Evolutionary conservation across 495 filamentous ascomycete species (phyloP), one percentile per base, ranked within the genome.

Genomic region (Penicillium goetzii): DNA sequence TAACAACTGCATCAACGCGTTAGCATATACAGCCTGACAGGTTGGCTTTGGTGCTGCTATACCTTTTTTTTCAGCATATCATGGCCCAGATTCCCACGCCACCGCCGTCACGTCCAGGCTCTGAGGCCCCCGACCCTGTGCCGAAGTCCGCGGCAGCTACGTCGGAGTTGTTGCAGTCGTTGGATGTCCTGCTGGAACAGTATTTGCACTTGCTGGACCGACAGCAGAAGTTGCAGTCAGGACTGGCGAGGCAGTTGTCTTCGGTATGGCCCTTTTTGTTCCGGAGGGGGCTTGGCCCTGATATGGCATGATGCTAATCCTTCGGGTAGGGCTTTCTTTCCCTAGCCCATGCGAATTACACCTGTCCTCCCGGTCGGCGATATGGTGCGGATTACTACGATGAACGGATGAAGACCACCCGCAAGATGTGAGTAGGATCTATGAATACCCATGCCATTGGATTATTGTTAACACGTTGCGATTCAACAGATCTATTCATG

Each of bases 351-450:
- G 89, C 90, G 49, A 92, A 92, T 72, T 92, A 90, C 74, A 79
- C 83, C 21, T 87, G 85, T 50, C 79, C 85, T 47, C 82, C 86
- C 12, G 87, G 87, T 11, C 70, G 85, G 55, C 77, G 84, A 52
- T 91, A 88, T 72, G 89, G 88, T 25, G 78, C 78, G 54, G 88
- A 90, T 61, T 84, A 84, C 71, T 93, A 89, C 70, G 89, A 92
- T 73, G 84, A 84, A 63, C 80, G 89, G 55, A 92, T 91, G 89
- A 86, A 88, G 62, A 88, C 90, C 17, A 80, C 73, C 1, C 67
- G 73, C 50, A 78, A 80, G 69, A 73, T 83, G 79, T 80, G 68
- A 45, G 66, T 41, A 32, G 3, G 36, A 14, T 11, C 8, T 38
- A 36, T 21, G 4, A 7, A 52, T 52, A 4, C 21, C 62, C 67